Evolutionary conservation across 306 rosid genomes (phyloP).

Genomic region (Erythrophleum fordii): DNA sequence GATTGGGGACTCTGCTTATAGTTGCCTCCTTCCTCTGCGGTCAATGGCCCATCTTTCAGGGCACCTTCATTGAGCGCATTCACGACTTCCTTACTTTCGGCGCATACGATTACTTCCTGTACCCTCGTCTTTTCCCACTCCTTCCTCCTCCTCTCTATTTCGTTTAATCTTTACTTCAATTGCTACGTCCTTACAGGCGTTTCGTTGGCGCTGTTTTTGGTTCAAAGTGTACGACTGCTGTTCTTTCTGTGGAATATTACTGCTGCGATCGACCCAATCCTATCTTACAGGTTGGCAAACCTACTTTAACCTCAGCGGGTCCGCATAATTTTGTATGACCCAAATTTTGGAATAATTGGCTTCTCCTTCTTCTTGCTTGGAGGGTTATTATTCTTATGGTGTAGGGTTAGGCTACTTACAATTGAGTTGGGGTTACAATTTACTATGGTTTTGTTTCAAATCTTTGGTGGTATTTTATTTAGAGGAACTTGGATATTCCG

Average conservation of each 20-base stretch:
- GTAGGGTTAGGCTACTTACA: not conserved
- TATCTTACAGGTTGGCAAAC: constrained; percentile 66
- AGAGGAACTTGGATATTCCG: not conserved
- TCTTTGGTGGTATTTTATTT: not conserved
- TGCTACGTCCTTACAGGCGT: constrained; percentile 54
- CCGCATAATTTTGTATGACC: not conserved
- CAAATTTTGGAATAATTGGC: not conserved
- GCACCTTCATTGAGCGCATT: constrained; percentile 82
- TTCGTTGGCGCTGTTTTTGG: constrained; percentile 73
- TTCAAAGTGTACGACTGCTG: constrained; percentile 59
- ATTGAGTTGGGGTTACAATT: not conserved
- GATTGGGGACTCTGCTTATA: constrained; percentile 59
- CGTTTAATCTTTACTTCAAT: not conserved
- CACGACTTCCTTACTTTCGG: constrained; percentile 77
- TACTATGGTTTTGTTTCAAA: not conserved
- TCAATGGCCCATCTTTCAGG: constrained; percentile 91
- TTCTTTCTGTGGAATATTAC: constrained; percentile 71
- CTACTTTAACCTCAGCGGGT: not conserved
- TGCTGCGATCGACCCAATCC: constrained; percentile 99
- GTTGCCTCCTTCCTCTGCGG: constrained; percentile 90
- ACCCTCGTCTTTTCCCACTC: not conserved
- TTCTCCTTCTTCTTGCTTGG: not conserved
- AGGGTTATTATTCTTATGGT: not conserved
- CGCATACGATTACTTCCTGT: constrained; percentile 86
- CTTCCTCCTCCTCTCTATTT: not conserved